These are phyloP conservation scores for Rhizophora apiculata DNA, from an alignment of 345 rosid genomes.

Conservation along the genomic window DNA sequence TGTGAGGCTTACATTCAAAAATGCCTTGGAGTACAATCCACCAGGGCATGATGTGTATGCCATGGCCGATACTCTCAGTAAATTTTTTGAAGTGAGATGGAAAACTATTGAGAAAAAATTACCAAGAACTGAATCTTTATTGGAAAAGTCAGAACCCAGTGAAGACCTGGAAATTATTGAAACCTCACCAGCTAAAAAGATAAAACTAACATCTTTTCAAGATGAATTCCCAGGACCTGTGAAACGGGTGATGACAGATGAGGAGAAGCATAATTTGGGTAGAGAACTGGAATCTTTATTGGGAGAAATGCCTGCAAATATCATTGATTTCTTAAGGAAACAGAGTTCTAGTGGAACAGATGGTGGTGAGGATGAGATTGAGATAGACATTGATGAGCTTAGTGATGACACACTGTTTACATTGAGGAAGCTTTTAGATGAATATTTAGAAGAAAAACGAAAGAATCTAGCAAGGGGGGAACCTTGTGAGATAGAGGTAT, in stretches of 20 bases:
- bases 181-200: slow-evolving; percentile 21
- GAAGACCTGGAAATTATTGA: slow-evolving; percentile 11
- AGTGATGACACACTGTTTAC: slow-evolving; percentile 23
- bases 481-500: slow-evolving; percentile 36
- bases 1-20: slow-evolving; percentile 53
- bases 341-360: slow-evolving; percentile 23
- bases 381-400: slow-evolving; percentile 35
- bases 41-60: slow-evolving; percentile 42
- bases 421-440: slow-evolving; percentile 32
- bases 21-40: slow-evolving; percentile 55
- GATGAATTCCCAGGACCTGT: slow-evolving; percentile 17
- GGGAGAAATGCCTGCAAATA: slow-evolving; percentile 27
- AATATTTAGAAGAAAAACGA: slow-evolving; percentile 20
- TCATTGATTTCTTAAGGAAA: slow-evolving; percentile 27
- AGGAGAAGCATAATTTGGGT: slow-evolving; percentile 19
- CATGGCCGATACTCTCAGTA: slow-evolving; percentile 40
- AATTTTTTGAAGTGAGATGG: slow-evolving; percentile 32
- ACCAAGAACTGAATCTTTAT: slow-evolving; percentile 10
- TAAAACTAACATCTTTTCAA: slow-evolving; percentile 18
- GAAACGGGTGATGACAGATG: slow-evolving; percentile 15
- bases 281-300: slow-evolving; percentile 20
- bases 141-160: not conserved
- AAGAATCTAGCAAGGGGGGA: slow-evolving; percentile 21
- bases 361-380: slow-evolving; percentile 29
- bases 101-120: slow-evolving; percentile 30